Evolutionary conservation across 495 filamentous ascomycete genomes (phyloP).

Genomic region (Aspergillus diversus): DNA sequence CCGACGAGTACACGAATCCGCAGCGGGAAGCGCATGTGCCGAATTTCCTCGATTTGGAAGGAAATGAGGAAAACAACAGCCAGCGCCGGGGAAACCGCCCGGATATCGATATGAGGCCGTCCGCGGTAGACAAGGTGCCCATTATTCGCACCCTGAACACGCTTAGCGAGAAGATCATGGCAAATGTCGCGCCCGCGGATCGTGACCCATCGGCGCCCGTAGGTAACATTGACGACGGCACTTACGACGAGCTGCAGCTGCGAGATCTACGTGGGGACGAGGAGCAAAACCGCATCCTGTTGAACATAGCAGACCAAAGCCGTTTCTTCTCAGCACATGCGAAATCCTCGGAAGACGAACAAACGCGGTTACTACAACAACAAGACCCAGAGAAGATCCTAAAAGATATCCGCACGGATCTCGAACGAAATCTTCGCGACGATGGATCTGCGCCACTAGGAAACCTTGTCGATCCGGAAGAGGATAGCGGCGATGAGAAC

Average conservation of each 20-base stretch:
- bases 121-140: conserved; percentile 64
- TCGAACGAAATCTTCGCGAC: conserved; percentile 52
- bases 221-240: conserved; percentile 70
- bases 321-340: conserved; percentile 74
- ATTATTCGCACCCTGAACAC: conserved; percentile 86
- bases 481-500: conserved; percentile 58
- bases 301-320: conserved; percentile 85
- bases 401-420: conserved; percentile 60
- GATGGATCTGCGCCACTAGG: conserved; percentile 59
- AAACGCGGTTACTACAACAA: conserved; percentile 61
- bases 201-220: conserved; percentile 62
- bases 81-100: conserved; percentile 78
- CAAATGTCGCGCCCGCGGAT: conserved; percentile 78
- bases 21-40: conserved; percentile 69
- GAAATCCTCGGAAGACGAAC: conserved; percentile 53
- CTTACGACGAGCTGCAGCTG: conserved; percentile 74
- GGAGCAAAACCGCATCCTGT: conserved; percentile 71
- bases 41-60: conserved; percentile 87
- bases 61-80: conserved; percentile 89
- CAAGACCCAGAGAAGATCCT: conserved; percentile 73
- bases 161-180: conserved; percentile 88
- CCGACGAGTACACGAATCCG: conserved; percentile 59
- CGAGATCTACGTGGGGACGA: conserved; percentile 79
- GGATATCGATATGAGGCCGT: conserved; percentile 84
- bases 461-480: conserved; percentile 60